Conservation (phyloP, 805 yeast species). For the Candida peoriensis region DNA sequence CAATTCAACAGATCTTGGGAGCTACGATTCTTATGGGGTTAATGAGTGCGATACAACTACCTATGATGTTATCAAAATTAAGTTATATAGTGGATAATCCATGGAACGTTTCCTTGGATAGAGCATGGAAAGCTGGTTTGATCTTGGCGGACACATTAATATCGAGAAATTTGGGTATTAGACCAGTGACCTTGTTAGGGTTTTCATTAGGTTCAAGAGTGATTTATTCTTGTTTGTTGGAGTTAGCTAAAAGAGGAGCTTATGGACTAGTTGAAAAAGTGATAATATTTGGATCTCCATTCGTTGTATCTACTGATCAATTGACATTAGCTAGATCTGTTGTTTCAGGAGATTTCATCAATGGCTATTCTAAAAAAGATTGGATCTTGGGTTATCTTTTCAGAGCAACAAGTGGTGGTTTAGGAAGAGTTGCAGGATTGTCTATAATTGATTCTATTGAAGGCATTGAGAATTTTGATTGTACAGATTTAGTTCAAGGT, state of each 20-base stretch:
- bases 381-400: conserved; percentile 95
- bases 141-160: conserved; percentile 88
- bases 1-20: conserved; percentile 92
- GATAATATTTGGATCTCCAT: conserved; percentile 81
- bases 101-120: conserved; percentile 93
- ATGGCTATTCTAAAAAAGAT: conserved; percentile 87
- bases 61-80: conserved; percentile 84
- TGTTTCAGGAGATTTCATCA: conserved; percentile 84
- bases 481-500: conserved; percentile 84
- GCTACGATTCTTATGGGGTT: conserved; percentile 83
- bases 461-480: conserved; percentile 80
- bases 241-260: conserved; percentile 80
- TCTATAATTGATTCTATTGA: conserved; percentile 62
- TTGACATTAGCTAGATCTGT: conserved; percentile 73
- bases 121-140: conserved; percentile 96
- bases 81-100: conserved; percentile 92
- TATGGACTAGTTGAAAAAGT: conserved; percentile 88
- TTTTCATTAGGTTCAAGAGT: conserved; percentile 92
- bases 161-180: conserved; percentile 80
- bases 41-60: conserved; percentile 90
- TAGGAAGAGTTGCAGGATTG: conserved; percentile 86
- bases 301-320: conserved; percentile 74
- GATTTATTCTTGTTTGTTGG: conserved; percentile 83
- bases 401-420: conserved; percentile 93
- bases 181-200: conserved; percentile 91